Base-by-base conservation (phyloP, 768 basidiomycete genomes). In the Panaeolus cyanescens region DNA sequence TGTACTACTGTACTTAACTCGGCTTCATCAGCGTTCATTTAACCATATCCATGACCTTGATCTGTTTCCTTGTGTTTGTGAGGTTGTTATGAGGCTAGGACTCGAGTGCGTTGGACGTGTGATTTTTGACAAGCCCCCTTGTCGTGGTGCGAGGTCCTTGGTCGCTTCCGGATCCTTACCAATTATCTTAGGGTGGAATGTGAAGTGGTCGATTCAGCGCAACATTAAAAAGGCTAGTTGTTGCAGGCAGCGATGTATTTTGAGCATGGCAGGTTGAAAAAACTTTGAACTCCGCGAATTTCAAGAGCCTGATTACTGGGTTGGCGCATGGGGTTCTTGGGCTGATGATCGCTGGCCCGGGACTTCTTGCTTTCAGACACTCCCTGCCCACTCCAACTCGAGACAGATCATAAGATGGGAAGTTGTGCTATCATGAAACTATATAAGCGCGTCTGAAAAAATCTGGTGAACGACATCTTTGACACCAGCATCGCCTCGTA, bases 1-100 rank as follows among this genome's bases (percentile, higher is more conserved):
- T 70, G 67, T 71, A 71, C 67, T 64, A 68, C 60, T 74, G 70
- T 69, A 72, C 70, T 67, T 63, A 65, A 67, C 64, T 62, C 67
- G 34, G 54, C 54, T 55, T 36, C 54, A 50, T 30, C 45, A 28
- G 45, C 45, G 45, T 50, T 28, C 45, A 50, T 50, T 50, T 50
- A 50, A 50, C 45, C 45, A 50, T 50, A 50, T 50, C 45, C 45
- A 28, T 30, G 45, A 50, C 12, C 30, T 50, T 50, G n/a, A 50
- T 28, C 22, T 28, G 25, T 50, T 28, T 50, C 25, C 22, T 50
- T 15, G 25, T 50, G 45, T 50, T 28, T 50, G 22, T 45, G 45
- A 50, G 45, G 25, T 28, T 25, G 13, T 28, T 50, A 28, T 50
- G 25, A 50, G 25, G 45, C 25, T 50, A 50, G 25, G n/a, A n/a